Evolutionary conservation across 2,329 filamentous ascomycete genomes (phyloP).

Genomic region (Verticillium isaacii): DNA sequence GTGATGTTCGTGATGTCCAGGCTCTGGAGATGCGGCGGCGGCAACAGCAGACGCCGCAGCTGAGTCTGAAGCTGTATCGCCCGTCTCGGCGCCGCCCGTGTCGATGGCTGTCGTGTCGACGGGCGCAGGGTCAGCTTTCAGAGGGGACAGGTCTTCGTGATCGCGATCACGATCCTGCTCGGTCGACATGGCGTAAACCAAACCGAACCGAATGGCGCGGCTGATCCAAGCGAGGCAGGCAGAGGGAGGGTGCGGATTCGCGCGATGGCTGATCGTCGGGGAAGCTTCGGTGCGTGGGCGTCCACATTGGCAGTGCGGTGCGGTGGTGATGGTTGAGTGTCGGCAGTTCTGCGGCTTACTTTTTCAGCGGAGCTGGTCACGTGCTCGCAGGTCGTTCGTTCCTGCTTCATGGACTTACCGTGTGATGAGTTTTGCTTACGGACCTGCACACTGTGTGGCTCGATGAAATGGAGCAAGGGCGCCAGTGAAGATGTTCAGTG

Average conservation of each 20-base stretch:
- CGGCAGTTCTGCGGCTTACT: not conserved
- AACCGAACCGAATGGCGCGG: not conserved
- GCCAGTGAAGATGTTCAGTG: too few relatives aligned
- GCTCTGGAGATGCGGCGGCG: not conserved
- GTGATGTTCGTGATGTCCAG: not conserved
- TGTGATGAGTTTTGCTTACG: not conserved
- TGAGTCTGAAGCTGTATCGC: not conserved
- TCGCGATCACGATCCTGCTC: not conserved
- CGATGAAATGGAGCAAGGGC: too few relatives aligned
- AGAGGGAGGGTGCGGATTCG: conserved; percentile 5
- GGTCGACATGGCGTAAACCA: not conserved
- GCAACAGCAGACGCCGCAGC: not conserved
- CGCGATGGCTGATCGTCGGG: conserved; percentile 38
- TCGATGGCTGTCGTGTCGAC: not conserved
- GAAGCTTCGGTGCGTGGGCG: conserved; percentile 28
- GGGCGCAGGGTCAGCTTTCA: not conserved
- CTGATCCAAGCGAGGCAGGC: not conserved
- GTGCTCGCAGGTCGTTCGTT: not conserved
- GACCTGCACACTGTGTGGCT: not conserved
- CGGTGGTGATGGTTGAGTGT: not conserved
- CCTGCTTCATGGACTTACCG: not conserved
- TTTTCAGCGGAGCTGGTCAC: not conserved
- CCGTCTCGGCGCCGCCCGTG: not conserved
- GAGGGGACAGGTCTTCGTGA: not conserved
- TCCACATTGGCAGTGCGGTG: not conserved